Conservation (phyloP, 148 eudicot species). For the Chenopodium suecicum region DNA sequence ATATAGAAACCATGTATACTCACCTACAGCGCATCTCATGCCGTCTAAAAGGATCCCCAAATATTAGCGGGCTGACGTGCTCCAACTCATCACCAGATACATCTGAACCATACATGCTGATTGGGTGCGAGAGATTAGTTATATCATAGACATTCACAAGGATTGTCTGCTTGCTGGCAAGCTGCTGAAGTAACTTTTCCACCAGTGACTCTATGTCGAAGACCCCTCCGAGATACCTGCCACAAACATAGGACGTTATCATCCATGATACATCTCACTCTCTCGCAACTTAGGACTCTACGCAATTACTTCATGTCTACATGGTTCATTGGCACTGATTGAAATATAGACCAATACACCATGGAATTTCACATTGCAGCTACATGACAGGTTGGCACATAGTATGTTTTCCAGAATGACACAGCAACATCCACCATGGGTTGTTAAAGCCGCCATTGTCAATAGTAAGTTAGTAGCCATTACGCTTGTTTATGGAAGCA, state of each 20-base stretch:
- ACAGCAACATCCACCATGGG: neutral
- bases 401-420: neutral
- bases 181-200: slow-evolving; percentile 95
- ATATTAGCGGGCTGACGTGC: slow-evolving; percentile 71
- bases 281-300: neutral
- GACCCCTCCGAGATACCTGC: slow-evolving; percentile 93
- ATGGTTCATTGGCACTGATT: neutral
- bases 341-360: neutral
- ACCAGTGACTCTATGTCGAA: slow-evolving; percentile 94
- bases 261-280: neutral
- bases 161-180: slow-evolving; percentile 91
- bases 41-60: slow-evolving; percentile 87
- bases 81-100: slow-evolving; percentile 47
- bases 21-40: slow-evolving; percentile 99
- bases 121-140: slow-evolving; percentile 64
- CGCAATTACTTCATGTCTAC: neutral
- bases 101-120: slow-evolving; percentile 92
- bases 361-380: neutral
- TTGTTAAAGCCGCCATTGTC: neutral
- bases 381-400: neutral
- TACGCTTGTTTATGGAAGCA: neutral
- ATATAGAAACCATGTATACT: neutral
- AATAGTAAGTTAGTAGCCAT: neutral
- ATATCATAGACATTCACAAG: slow-evolving; percentile 87
- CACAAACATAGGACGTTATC: slow-evolving; percentile 13